Conservation (phyloP, 352 stramenopile genomes). For the Halophytophthora batemanensis region DNA sequence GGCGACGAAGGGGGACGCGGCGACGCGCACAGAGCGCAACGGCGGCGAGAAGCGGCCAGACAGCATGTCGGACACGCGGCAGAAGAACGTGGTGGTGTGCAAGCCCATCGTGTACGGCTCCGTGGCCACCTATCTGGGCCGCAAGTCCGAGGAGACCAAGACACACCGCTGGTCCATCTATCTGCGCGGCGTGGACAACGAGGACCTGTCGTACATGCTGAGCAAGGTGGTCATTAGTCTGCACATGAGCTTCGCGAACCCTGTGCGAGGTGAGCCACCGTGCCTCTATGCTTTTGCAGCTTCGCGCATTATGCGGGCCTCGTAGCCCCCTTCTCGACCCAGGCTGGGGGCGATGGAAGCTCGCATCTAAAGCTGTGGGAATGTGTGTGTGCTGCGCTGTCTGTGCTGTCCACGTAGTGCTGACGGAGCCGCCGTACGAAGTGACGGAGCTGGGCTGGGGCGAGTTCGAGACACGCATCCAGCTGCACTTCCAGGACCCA, state of each 20-base stretch:
- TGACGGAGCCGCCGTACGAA: conserved; percentile 94
- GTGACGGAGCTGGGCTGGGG: conserved; percentile 97
- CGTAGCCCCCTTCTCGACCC: too few species aligned
- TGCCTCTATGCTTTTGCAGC: background rate
- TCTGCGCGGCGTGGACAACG: conserved; percentile 89
- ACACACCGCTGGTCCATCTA: conserved; percentile 96
- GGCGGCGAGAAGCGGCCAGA: conserved; percentile 3
- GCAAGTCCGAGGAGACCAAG: conserved; percentile 92
- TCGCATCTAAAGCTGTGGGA: background rate
- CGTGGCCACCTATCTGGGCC: conserved; percentile 91
- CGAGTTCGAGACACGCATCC: conserved; percentile 97
- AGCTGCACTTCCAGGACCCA: conserved; percentile 95
- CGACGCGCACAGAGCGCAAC: background rate
- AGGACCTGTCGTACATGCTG: conserved; percentile 94
- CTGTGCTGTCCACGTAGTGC: conserved; percentile 45
- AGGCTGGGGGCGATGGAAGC: too few species aligned
- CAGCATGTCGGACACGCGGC: conserved; percentile 67
- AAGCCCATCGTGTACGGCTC: conserved; percentile 95
- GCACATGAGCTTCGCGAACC: conserved; percentile 95
- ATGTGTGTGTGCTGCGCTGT: conserved; percentile 4
- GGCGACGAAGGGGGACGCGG: background rate
- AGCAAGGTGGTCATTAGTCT: conserved; percentile 97
- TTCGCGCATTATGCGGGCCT: background rate
- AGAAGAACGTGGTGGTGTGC: conserved; percentile 83
- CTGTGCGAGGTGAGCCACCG: conserved; percentile 63